Evolutionary conservation across 345 rosid species (phyloP).

Genomic region (Gossypium herbaceum): DNA sequence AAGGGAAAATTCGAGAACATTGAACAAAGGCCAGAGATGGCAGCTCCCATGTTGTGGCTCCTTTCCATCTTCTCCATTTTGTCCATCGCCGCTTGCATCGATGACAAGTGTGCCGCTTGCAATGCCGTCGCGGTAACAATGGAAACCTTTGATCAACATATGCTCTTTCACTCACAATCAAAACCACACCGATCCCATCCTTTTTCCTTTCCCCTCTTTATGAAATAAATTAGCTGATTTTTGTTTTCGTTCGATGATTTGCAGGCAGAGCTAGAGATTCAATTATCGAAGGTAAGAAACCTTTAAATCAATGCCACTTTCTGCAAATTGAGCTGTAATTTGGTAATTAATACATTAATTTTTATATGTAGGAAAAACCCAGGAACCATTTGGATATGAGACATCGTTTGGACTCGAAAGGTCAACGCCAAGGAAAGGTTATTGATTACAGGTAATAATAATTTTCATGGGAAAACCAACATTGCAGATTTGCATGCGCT

Average conservation of each 20-base stretch:
- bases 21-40: constrained; percentile 7
- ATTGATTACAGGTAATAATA: constrained; percentile 74
- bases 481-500: background rate
- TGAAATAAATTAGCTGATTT: background rate
- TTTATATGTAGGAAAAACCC: constrained; percentile 62
- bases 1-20: background rate
- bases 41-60: constrained; percentile 12
- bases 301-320: background rate
- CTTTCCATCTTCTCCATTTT: constrained; percentile 31
- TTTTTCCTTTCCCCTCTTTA: background rate
- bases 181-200: background rate
- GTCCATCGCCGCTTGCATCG: constrained; percentile 35
- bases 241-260: constrained; percentile 17
- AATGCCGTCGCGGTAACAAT: constrained; percentile 73
- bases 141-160: background rate
- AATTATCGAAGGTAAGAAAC: constrained; percentile 61
- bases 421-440: constrained; percentile 86
- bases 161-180: background rate
- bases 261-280: constrained; percentile 82
- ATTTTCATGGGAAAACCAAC: background rate
- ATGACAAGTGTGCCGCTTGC: constrained; percentile 85
- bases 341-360: background rate
- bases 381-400: constrained; percentile 95
- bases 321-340: background rate
- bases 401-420: constrained; percentile 80